Evolutionary conservation across 1,139 yeast species (phyloP).

Genomic region (Meyerozyma guilliermondii): DNA sequence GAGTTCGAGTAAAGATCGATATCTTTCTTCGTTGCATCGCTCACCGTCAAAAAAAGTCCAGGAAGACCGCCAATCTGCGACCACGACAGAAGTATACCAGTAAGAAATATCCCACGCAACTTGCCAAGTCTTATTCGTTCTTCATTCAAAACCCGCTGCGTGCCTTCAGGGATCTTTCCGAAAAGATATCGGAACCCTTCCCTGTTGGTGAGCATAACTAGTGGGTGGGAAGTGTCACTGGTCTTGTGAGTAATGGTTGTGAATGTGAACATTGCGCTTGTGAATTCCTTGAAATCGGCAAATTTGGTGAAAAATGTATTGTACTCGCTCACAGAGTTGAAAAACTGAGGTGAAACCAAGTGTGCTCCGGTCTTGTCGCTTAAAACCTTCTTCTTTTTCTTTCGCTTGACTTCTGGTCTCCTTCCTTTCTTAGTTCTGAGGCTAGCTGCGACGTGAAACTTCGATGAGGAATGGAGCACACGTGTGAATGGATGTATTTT

Average conservation of each 20-base stretch:
- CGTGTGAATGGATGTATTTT: neutral
- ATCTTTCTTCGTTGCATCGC: constrained; percentile 67
- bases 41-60: constrained; percentile 78
- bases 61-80: constrained; percentile 80
- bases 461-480: neutral
- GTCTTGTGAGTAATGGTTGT: constrained; percentile 54
- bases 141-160: constrained; percentile 67
- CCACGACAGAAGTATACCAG: constrained; percentile 71
- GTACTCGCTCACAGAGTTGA: constrained; percentile 5
- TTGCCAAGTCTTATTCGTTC: constrained; percentile 49
- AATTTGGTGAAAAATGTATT: constrained; percentile 10
- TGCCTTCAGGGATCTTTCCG: constrained; percentile 83
- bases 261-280: constrained; percentile 29
- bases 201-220: constrained; percentile 44
- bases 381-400: neutral
- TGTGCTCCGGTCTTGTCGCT: constrained; percentile 1
- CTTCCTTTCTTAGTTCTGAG: neutral
- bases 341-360: constrained; percentile 3
- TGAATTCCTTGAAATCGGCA: constrained; percentile 13
- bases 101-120: constrained; percentile 61
- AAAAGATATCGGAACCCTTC: constrained; percentile 62
- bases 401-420: neutral
- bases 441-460: neutral
- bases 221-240: constrained; percentile 56
- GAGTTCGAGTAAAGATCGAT: constrained; percentile 34